Evolutionary conservation across 345 rosid species (phyloP).

Genomic region (Erucastrum elatum): DNA sequence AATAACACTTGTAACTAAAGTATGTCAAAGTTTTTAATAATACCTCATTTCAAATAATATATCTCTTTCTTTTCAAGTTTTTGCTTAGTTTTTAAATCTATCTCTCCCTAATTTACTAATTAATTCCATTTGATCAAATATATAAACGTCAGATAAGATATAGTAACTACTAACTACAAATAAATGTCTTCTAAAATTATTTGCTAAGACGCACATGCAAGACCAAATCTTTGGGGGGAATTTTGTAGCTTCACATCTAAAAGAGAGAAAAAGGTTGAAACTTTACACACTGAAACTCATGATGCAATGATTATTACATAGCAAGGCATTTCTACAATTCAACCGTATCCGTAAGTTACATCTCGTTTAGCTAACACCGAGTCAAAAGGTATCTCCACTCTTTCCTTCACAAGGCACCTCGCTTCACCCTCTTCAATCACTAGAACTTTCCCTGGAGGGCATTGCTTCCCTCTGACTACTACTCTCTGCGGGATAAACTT

Average conservation of each 20-base stretch:
- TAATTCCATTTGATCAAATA: too few species aligned
- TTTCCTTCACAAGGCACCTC: conserved; percentile 84
- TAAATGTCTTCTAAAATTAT: background rate
- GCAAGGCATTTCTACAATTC: conserved; percentile 4
- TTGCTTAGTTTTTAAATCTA: too few species aligned
- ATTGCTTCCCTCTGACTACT: conserved; percentile 41
- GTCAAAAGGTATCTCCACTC: conserved; percentile 77
- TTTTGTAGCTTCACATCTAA: conserved; percentile 31
- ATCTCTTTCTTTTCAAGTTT: too few species aligned
- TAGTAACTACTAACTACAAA: too few species aligned
- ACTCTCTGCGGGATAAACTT: conserved; percentile 48
- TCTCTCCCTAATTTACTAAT: too few species aligned
- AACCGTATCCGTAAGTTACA: conserved; percentile 81
- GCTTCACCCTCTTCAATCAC: conserved; percentile 67
- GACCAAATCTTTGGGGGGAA: conserved; percentile 30
- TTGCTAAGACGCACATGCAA: background rate
- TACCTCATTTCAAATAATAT: too few species aligned
- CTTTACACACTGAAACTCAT: conserved; percentile 30
- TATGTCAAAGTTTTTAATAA: too few species aligned
- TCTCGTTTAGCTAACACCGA: conserved; percentile 59
- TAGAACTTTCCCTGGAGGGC: conserved; percentile 79
- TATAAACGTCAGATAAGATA: too few species aligned
- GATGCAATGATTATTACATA: conserved; percentile 28
- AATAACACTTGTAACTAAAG: too few species aligned
- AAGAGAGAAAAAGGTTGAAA: conserved; percentile 13